These are phyloP conservation scores for Eremochloa ophiuroides DNA, from an alignment of 176 grass and related monocot species.

Conservation along the genomic window DNA sequence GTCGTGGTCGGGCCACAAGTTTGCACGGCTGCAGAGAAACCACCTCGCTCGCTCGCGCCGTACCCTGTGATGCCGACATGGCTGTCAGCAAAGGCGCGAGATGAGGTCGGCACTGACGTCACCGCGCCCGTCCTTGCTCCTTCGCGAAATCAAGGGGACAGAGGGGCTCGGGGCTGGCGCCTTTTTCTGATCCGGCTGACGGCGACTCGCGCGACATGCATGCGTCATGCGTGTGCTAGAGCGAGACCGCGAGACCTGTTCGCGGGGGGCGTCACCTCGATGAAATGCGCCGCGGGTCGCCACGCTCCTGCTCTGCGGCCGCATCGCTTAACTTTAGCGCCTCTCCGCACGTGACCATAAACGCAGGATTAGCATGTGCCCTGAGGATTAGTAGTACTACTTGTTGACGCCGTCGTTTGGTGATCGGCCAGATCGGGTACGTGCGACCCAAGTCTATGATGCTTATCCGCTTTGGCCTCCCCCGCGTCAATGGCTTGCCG, in stretches of 20 bases:
- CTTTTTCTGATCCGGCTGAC: neutral
- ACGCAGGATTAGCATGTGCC: neutral
- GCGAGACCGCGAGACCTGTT: too few species aligned
- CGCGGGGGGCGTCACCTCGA: too few species aligned
- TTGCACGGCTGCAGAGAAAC: slow-evolving; percentile 2
- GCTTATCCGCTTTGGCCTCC: neutral
- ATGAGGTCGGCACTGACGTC: slow-evolving; percentile 34
- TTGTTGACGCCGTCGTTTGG: neutral
- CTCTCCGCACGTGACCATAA: neutral
- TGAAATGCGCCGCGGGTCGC: too few species aligned
- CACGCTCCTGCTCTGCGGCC: too few species aligned
- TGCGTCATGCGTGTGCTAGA: too few species aligned
- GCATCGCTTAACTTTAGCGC: too few species aligned
- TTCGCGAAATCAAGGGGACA: neutral
- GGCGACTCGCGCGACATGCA: too few species aligned
- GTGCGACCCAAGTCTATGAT: neutral
- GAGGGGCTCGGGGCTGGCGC: too few species aligned
- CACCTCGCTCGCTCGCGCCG: neutral
- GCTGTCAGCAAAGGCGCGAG: neutral
- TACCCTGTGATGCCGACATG: too few species aligned
- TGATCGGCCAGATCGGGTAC: too few species aligned
- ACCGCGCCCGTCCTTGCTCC: neutral
- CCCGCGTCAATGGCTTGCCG: neutral
- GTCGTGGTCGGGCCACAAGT: neutral
- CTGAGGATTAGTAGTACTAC: too few species aligned